These are phyloP conservation scores for Maudiozyma bulderi DNA, from an alignment of 805 yeast genomes.

Conservation along the genomic window DNA sequence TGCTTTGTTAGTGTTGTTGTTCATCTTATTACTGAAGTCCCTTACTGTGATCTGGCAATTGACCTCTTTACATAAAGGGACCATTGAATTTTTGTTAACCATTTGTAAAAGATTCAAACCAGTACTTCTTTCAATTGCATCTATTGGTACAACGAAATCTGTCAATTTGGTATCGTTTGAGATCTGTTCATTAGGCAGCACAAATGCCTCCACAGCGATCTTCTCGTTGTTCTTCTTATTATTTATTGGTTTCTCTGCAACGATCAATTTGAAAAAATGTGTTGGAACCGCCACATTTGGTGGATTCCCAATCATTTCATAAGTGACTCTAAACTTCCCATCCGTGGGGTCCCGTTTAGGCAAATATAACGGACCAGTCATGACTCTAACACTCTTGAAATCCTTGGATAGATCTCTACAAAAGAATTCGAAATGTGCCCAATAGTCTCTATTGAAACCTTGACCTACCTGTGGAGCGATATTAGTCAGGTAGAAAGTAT, in stretches of 20 bases:
- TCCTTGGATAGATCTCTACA: slow-evolving; percentile 63
- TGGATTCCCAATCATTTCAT: slow-evolving; percentile 94
- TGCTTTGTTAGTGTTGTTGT: not conserved
- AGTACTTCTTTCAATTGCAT: slow-evolving; percentile 77
- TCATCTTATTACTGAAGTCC: slow-evolving; percentile 50
- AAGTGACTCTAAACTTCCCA: slow-evolving; percentile 75
- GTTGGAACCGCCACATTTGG: slow-evolving; percentile 97
- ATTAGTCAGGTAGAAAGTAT: slow-evolving; percentile 81
- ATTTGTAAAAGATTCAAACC: slow-evolving; percentile 75
- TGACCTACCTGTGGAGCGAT: slow-evolving; percentile 97
- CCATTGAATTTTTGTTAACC: slow-evolving; percentile 47
- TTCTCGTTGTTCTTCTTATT: slow-evolving; percentile 21
- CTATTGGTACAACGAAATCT: slow-evolving; percentile 77
- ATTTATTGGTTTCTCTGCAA: slow-evolving; percentile 58
- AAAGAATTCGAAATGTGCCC: slow-evolving; percentile 95
- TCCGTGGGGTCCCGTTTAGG: slow-evolving; percentile 66
- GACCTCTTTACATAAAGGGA: slow-evolving; percentile 69
- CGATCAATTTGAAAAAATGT: slow-evolving; percentile 83
- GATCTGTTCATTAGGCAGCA: slow-evolving; percentile 79
- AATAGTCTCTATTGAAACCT: slow-evolving; percentile 93
- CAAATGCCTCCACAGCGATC: slow-evolving; percentile 83
- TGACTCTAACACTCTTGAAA: slow-evolving; percentile 69
- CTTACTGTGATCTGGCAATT: slow-evolving; percentile 72
- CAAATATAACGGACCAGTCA: slow-evolving; percentile 88
- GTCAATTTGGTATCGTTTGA: slow-evolving; percentile 61